A percentile compares a stretch with the other conserved stretches of the same genome.
Conservation (phyloP, 345 rosid genomes). For the Gynandropsis gynandra region DNA sequence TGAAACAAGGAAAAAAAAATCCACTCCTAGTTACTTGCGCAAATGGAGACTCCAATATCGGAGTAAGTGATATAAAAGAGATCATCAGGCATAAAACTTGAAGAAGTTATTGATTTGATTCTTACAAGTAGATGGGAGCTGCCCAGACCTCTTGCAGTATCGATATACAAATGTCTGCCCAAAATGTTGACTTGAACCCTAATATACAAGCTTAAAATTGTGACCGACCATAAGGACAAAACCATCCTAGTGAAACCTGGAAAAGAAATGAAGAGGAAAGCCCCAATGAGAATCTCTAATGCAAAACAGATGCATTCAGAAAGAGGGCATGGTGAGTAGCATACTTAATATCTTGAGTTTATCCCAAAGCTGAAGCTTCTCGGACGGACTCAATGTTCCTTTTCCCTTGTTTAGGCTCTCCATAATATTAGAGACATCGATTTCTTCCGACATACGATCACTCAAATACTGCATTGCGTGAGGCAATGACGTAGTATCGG, state of each 20-base stretch:
- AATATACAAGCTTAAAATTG: slow-evolving; percentile 74
- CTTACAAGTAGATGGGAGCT: slow-evolving; percentile 66
- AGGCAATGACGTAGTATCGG: slow-evolving; percentile 75
- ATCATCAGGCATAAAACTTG: not conserved
- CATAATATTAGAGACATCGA: slow-evolving; percentile 61
- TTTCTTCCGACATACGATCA: slow-evolving; percentile 53
- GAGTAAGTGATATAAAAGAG: not conserved
- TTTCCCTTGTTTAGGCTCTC: slow-evolving; percentile 72
- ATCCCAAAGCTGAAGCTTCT: slow-evolving; percentile 89
- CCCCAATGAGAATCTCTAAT: slow-evolving; percentile 13
- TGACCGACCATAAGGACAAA: slow-evolving; percentile 78
- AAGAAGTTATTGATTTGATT: slow-evolving; percentile 11
- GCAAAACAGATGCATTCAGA: not conserved
- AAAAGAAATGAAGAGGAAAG: slow-evolving; percentile 15
- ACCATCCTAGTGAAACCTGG: slow-evolving; percentile 88
- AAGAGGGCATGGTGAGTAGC: slow-evolving; percentile 15
- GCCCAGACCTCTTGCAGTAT: slow-evolving; percentile 70
- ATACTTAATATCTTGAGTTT: slow-evolving; percentile 75
- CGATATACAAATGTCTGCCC: slow-evolving; percentile 89
- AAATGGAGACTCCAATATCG: slow-evolving; percentile 2
- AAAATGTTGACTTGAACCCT: slow-evolving; percentile 94
- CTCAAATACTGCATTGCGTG: slow-evolving; percentile 63
- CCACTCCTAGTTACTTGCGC: not conserved
- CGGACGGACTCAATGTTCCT: slow-evolving; percentile 54
- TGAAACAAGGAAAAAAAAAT: not conserved